These are phyloP conservation scores for Nannochloropsis granulata DNA, from an alignment of 108 stramenopile genomes.

Conservation along the genomic window DNA sequence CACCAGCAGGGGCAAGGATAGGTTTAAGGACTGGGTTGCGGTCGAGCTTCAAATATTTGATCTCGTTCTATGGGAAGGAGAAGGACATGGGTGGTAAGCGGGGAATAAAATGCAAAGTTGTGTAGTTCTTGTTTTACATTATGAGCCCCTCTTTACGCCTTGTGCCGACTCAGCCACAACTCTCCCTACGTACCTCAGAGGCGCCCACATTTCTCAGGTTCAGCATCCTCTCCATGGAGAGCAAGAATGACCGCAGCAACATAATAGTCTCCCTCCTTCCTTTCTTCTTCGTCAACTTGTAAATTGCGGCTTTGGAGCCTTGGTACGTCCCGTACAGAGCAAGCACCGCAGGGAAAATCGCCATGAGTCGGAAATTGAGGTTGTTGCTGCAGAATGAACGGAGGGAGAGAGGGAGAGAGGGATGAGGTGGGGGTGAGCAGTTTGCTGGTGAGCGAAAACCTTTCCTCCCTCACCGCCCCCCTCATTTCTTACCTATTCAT, in stretches of 20 bases:
- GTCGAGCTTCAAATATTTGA: not conserved
- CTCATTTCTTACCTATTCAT: not conserved
- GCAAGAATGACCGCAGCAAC: not conserved
- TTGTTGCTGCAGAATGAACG: not conserved
- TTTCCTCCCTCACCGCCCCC: not conserved
- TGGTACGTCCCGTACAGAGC: slow-evolving; percentile 5
- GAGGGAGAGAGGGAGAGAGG: too few species aligned
- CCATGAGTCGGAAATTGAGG: slow-evolving; percentile 15
- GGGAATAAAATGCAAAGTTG: not conserved
- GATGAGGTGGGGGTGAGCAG: too few species aligned
- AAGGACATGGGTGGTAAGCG: not conserved
- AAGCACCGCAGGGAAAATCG: slow-evolving; percentile 11
- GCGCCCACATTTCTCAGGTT: slow-evolving; percentile 2
- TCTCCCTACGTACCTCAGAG: not conserved
- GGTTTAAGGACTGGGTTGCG: not conserved
- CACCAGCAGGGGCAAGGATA: not conserved
- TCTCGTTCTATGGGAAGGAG: not conserved
- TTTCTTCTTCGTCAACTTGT: not conserved
- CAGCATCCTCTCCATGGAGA: slow-evolving; percentile 11
- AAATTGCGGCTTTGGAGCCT: not conserved
- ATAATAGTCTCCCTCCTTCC: not conserved
- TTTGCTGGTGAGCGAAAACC: not conserved
- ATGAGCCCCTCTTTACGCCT: too few species aligned
- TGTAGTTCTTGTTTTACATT: not conserved
- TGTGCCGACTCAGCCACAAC: too few species aligned